Percentiles rank a stretch among this genome's conserved stretches.
Evolutionary conservation across 148 eudicot species (phyloP).

Genomic region (Polygonum maritimum): DNA sequence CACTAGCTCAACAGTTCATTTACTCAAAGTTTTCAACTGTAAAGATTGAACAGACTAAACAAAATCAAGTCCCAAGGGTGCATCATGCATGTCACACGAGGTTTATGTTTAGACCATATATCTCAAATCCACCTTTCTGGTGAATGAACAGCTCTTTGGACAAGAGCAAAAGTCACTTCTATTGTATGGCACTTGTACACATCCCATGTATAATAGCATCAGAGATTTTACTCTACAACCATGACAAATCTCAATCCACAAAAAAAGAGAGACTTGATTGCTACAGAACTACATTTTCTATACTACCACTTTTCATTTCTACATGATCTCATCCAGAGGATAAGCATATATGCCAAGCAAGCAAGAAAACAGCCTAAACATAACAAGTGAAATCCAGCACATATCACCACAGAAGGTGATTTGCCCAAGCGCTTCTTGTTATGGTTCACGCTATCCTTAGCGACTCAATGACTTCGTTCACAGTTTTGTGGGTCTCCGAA

Average conservation of each 20-base stretch:
- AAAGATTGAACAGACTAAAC: too few species aligned
- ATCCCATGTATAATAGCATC: neutral
- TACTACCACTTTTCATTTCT: slow-evolving; percentile 4
- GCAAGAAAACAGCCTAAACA: neutral
- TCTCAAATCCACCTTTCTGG: neutral
- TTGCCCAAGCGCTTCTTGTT: neutral
- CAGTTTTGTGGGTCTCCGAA: slow-evolving; percentile 71
- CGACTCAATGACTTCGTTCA: slow-evolving; percentile 87
- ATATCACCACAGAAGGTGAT: neutral
- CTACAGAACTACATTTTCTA: slow-evolving; percentile 4
- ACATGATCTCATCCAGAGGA: slow-evolving; percentile 9
- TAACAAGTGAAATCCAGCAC: neutral
- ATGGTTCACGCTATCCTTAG: slow-evolving; percentile 44
- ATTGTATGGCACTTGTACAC: neutral
- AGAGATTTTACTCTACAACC: neutral
- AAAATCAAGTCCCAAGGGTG: too few species aligned
- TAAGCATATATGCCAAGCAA: slow-evolving; percentile 4
- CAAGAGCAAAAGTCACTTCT: neutral
- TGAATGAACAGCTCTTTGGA: neutral
- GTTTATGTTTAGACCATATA: too few species aligned
- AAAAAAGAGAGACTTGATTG: neutral
- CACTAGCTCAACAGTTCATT: too few species aligned
- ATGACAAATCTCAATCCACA: neutral
- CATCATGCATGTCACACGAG: too few species aligned
- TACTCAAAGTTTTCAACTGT: too few species aligned